phyloP scores from a whole-genome alignment of 306 rosid genomes.

The Cicer chorassanicum region DNA sequence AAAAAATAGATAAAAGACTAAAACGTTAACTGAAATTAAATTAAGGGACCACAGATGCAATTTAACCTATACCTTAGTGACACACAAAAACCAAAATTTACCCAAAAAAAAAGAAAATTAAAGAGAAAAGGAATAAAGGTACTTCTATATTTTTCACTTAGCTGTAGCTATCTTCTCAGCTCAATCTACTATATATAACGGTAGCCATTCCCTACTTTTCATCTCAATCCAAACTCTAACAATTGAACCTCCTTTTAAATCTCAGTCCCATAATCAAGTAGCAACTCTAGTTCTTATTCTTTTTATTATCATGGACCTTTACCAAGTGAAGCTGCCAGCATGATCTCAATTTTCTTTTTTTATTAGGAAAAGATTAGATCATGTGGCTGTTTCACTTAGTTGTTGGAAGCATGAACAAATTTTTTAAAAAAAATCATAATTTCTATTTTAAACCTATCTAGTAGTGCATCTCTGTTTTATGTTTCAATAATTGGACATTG shows the following conservation, averaged over 20 bases:
- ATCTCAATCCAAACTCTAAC: constrained; percentile 61
- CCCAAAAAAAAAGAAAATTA: background rate
- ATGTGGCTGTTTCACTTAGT: constrained; percentile 86
- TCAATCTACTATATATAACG: constrained; percentile 52
- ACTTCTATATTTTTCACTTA: constrained; percentile 25
- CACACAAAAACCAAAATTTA: background rate
- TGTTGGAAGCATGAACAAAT: constrained; percentile 50
- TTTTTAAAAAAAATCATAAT: constrained; percentile 32
- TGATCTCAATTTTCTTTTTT: constrained; percentile 80
- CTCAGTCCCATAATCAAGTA: constrained; percentile 3
- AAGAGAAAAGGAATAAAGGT: background rate
- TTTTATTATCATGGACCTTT: constrained; percentile 50
- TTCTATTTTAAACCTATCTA: constrained; percentile 30
- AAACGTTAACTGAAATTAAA: no score
- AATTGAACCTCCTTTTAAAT: constrained; percentile 2
- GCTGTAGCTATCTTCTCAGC: background rate
- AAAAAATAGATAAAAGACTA: no score
- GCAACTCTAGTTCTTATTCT: background rate
- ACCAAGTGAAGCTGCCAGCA: constrained; percentile 99
- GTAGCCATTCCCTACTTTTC: constrained; percentile 42
- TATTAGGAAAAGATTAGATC: constrained; percentile 70
- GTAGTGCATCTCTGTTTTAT: background rate
- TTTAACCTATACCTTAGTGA: no score
- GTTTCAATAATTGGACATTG: background rate
- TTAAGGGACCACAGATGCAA: no score